phyloP scores from a whole-genome alignment of 345 rosid genomes.

The Euphorbia lathyris region DNA sequence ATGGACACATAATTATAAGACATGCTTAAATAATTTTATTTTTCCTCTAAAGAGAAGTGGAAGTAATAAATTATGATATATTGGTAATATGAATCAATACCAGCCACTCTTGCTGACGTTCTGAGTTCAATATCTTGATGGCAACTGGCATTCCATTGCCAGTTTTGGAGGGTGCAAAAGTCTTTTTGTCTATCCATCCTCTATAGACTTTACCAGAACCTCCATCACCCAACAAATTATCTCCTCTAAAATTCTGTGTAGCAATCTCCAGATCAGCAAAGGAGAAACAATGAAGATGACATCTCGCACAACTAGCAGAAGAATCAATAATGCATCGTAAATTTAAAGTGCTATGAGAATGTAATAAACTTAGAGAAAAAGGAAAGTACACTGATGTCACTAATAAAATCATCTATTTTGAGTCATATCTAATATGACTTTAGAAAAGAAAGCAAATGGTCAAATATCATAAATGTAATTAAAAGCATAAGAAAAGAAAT shows the following conservation, averaged over 20 bases:
- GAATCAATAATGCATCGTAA: not conserved
- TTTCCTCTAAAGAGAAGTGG: too few relatives aligned
- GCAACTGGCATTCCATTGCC: constrained; percentile 66
- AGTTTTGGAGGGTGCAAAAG: constrained; percentile 50
- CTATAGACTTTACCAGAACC: constrained; percentile 77
- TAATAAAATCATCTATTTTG: too few relatives aligned
- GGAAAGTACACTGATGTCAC: too few relatives aligned
- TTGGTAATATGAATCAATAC: constrained; percentile 23
- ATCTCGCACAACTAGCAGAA: not conserved
- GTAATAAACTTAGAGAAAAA: too few relatives aligned
- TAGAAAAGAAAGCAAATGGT: too few relatives aligned
- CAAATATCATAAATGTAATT: not conserved
- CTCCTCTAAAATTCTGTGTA: constrained; percentile 56
- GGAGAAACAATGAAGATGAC: constrained; percentile 35
- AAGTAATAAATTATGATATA: too few relatives aligned
- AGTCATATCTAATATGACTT: too few relatives aligned
- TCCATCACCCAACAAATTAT: constrained; percentile 67
- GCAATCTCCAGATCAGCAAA: constrained; percentile 60
- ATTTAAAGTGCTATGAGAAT: not conserved
- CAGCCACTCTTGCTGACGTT: constrained; percentile 80
- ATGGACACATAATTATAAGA: too few relatives aligned
- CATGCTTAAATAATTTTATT: too few relatives aligned
- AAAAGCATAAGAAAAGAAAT: too few relatives aligned
- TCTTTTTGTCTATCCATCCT: constrained; percentile 74
- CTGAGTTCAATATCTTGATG: constrained; percentile 64